Evolutionary conservation across 2,329 filamentous ascomycete genomes (phyloP).

Genomic region (Cordyceps pruinosa): DNA sequence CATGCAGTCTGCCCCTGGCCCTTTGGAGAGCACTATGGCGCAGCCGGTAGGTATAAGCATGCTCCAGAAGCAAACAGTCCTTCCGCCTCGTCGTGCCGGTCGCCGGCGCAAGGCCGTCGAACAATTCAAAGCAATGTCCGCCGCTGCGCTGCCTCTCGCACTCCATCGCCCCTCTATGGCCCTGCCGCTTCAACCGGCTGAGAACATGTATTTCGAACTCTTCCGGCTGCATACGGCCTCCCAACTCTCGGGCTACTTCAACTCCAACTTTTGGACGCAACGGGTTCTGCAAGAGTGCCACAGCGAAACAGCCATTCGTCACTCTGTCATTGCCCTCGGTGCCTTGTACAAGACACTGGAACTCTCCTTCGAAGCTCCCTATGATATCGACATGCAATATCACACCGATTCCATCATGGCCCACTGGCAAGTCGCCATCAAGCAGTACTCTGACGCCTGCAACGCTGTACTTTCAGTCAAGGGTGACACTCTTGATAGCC

Average conservation of each 20-base stretch:
- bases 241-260: conserved; percentile 61
- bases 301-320: conserved; percentile 52
- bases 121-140: not conserved
- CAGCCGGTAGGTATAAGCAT: conserved; percentile 12
- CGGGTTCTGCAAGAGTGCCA: conserved; percentile 59
- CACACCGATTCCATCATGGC: conserved; percentile 31
- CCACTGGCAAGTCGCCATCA: conserved; percentile 55
- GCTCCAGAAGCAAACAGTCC: conserved; percentile 20
- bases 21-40: not conserved
- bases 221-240: conserved; percentile 55
- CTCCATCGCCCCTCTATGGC: conserved; percentile 29
- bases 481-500: conserved; percentile 37
- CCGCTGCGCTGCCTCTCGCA: not conserved
- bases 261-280: conserved; percentile 57
- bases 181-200: conserved; percentile 42
- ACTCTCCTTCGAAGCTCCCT: conserved; percentile 38
- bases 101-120: not conserved
- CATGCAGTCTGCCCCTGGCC: conserved; percentile 13
- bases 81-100: conserved; percentile 24
- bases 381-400: conserved; percentile 11
- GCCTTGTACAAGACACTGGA: conserved; percentile 62
- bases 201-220: conserved; percentile 55
- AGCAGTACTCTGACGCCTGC: conserved; percentile 52
- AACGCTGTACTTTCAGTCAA: conserved; percentile 41
- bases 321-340: conserved; percentile 59